Evolutionary conservation across 768 basidiomycete species (phyloP), one percentile per base, ranked within the genome.

Genomic region (Rhizopogon vesiculosus): DNA sequence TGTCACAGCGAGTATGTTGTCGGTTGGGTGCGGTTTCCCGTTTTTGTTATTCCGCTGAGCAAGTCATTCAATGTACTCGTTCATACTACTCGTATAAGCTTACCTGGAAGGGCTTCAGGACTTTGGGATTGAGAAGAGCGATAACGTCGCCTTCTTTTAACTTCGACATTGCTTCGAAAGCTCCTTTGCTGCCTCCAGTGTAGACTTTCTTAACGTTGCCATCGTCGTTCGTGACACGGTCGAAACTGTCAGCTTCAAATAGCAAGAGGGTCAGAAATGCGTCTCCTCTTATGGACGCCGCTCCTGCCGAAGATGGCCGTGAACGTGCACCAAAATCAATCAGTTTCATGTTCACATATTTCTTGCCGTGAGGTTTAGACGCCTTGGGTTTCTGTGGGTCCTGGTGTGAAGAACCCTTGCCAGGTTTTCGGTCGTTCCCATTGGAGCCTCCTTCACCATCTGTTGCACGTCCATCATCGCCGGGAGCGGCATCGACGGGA

Each of bases 91-190:
- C 19, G 6, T 16, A 18, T 6, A 31, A 33, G 60, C 81, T 56
- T 53, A 93, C 93, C 71, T 91, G 86, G 59, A 89, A 87, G 10
- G 94, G 94, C 64, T 91, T 91, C 55, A 97, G 73, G 44, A 98
- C 81, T 52, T 79, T 80, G 0, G 97, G 93, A 64, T 96, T 97
- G 18, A 98, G 74, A 42, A 99, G 77, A 1, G 93, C 91, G 41
- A 98, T 76, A 5, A 98, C 94, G 45, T 92, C 87, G 2, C 97
- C 97, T 61, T 93, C 89, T 56, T 84, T 84, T 53, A 96, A 71
- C 63, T 91, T 92, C 48, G 90, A 86, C 74, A 90, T 83, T 49
- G 81, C 76, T 68, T 98, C 97, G 64, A 91, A 98, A 3, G 94
- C 95, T 5, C 97, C 97, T 6, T 85, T 83, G 60, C 92, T 93